Evolutionary conservation across 768 basidiomycete genomes (phyloP).

Genomic region (Coprinellus micaceus): DNA sequence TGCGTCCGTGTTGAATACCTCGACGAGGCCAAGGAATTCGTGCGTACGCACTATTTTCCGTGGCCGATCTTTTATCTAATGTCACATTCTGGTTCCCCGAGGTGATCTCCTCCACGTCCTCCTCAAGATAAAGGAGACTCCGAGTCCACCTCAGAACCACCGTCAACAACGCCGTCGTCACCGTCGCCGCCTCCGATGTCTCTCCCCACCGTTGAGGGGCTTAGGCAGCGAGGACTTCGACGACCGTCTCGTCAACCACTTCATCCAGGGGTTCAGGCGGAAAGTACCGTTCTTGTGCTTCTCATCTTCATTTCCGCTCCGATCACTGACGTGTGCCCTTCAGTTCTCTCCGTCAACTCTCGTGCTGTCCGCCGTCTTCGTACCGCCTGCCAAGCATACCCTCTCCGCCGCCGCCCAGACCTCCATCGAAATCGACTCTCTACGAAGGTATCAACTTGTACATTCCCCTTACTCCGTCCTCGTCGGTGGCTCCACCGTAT

Average conservation of each 20-base stretch:
- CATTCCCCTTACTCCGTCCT: constrained; percentile 94
- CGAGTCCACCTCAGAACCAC: too few species aligned
- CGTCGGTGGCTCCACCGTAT: constrained; percentile 98
- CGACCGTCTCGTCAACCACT: constrained; percentile 96
- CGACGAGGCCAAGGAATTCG: too few species aligned
- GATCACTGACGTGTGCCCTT: constrained; percentile 9
- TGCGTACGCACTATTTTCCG: too few species aligned
- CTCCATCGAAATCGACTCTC: constrained; percentile 98
- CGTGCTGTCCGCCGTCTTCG: constrained; percentile 96
- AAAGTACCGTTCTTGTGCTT: constrained; percentile 73
- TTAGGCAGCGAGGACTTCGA: constrained; percentile 87
- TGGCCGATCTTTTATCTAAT: too few species aligned
- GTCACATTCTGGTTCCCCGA: too few species aligned
- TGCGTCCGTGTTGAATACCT: too few species aligned
- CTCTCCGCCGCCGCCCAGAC: constrained; percentile 93
- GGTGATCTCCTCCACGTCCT: too few species aligned
- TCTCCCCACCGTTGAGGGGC: too few species aligned
- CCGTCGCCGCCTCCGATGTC: too few species aligned
- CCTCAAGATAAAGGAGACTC: too few species aligned
- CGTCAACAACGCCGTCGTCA: too few species aligned
- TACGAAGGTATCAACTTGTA: constrained; percentile 98
- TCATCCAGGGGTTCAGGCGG: constrained; percentile 94
- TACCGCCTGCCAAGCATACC: constrained; percentile 94
- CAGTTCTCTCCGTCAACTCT: constrained; percentile 84
- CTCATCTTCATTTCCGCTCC: constrained; percentile 1